Evolutionary conservation across 305 asterid species (phyloP).

Genomic region (Rubia tinctorum): DNA sequence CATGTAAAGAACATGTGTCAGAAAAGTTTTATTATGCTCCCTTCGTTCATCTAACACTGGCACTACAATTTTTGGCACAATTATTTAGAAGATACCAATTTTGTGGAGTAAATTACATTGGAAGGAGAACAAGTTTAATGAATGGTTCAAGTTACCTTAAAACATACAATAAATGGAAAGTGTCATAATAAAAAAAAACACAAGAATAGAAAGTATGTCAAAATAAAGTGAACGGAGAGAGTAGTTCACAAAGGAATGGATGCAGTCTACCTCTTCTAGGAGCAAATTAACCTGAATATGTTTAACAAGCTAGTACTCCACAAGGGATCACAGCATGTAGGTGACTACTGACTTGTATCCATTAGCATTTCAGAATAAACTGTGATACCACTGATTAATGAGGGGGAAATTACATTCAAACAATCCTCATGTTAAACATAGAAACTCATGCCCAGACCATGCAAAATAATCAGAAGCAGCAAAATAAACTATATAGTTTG

Average conservation of each 20-base stretch:
- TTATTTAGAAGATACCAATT: no score
- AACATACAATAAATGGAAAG: no score
- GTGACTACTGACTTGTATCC: background rate
- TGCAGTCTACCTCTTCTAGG: background rate
- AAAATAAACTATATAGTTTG: background rate
- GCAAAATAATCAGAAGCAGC: background rate
- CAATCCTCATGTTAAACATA: background rate
- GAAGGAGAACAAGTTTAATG: no score
- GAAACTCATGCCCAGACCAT: background rate
- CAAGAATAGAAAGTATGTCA: no score
- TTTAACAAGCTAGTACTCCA: background rate
- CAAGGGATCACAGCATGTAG: background rate
- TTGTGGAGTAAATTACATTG: no score
- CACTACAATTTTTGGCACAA: no score
- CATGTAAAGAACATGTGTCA: slow-evolving; percentile 3
- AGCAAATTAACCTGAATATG: background rate
- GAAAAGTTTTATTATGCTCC: no score
- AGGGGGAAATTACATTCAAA: background rate
- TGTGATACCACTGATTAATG: background rate
- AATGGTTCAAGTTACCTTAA: no score
- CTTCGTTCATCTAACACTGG: no score
- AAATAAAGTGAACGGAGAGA: no score
- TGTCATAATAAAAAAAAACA: no score
- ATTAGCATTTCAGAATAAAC: slow-evolving; percentile 17
- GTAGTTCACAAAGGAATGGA: background rate